These are phyloP conservation scores for Poa pratensis DNA, from an alignment of 176 grass and related monocot species.

Conservation along the genomic window DNA sequence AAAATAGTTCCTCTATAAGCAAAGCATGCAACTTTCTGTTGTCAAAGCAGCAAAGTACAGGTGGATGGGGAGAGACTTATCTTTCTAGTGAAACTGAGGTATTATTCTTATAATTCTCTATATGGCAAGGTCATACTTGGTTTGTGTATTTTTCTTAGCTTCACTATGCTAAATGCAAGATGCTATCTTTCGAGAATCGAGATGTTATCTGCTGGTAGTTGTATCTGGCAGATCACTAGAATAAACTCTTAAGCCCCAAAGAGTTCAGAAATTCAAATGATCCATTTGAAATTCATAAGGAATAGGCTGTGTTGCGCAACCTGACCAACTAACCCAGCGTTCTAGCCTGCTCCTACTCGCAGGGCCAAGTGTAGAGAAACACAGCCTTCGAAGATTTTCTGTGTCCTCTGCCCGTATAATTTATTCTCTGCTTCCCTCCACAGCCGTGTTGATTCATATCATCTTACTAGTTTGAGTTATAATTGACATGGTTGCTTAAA, in stretches of 20 bases:
- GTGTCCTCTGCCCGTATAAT: not conserved
- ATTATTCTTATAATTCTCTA: not conserved
- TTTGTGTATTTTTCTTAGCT: not conserved
- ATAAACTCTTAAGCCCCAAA: not conserved
- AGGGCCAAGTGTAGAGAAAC: not conserved
- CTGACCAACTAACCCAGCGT: not conserved
- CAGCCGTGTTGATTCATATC: not conserved
- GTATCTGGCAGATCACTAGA: not conserved
- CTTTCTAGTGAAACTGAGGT: conserved; percentile 42
- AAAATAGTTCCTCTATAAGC: conserved; percentile 49
- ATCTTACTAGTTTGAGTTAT: too few relatives aligned
- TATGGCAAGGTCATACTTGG: not conserved
- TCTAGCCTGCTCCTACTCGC: not conserved
- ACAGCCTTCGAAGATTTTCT: not conserved
- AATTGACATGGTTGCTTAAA: too few relatives aligned
- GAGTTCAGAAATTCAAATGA: not conserved
- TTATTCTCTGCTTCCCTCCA: not conserved
- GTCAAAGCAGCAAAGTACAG: conserved; percentile 46
- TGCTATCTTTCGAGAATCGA: not conserved
- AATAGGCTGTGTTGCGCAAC: not conserved
- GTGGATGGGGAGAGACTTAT: conserved; percentile 63
- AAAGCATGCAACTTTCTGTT: conserved; percentile 61
- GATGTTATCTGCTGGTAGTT: not conserved
- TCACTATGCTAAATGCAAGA: not conserved
- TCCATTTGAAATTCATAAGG: not conserved